Base-by-base conservation (phyloP, 331 rosid genomes). In the Quercus phellos region DNA sequence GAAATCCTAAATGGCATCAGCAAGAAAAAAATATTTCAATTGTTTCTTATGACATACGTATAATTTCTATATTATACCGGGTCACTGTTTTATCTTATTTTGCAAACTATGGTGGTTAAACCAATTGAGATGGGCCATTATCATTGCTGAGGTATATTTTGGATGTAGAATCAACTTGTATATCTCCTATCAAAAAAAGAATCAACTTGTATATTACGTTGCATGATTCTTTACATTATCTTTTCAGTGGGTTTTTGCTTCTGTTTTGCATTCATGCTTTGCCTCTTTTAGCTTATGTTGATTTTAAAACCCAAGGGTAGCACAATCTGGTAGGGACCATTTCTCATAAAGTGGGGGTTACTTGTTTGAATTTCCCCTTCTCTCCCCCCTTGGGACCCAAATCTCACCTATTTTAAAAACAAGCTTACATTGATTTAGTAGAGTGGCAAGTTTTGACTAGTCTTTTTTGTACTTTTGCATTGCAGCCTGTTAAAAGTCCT, bases 401-500 rank as follows among this genome's bases (percentile, higher is more conserved):
- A 46, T 10, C 53, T 46, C 53, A 46, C 53, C 16, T 46, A 46
- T 46, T 46, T 46, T 46, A 10, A 46, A 46, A 46, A 12, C 46
- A 38, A 9, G 53, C 71, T 55, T 14, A 26, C 46, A 60, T 29
- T 19, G 30, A 30, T 32, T 68, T 61, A 16, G 54, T 10, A 51
- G 26, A 12, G 55, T 60, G 38, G n/a, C 32, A 22, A 46, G 18
- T 29, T 42, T 55, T 79, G 54, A 74, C 80, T 80, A 4, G 60
- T 79, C 4, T 56, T 66, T 30, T 54, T 82, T 74, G 67, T 69
- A 51, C 16, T 77, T 35, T 56, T 64, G 32, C 56, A 54, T 77
- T 84, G 84, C 95, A 94, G 96, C 98, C 97, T 60, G 97, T 92
- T 80, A 94, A 90, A 80, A 89, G 98, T 76, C 98, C 98, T 70